Conservation (phyloP, 169 alveolate species). For the Plasmodium cynomolgi region DNA sequence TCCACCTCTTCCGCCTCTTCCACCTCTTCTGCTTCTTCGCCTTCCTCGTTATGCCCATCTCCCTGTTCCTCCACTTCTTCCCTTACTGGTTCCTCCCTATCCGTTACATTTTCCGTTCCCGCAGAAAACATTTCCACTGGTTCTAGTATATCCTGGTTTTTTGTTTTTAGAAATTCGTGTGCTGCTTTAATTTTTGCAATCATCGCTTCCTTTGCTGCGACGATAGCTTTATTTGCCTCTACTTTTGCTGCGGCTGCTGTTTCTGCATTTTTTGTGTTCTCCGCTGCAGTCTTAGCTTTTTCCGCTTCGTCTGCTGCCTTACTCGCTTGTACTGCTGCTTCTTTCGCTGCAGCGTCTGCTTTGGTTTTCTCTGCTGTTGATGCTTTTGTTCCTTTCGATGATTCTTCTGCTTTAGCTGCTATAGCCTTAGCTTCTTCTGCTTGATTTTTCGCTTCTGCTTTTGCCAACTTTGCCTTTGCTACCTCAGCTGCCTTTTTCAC, state of each 20-base stretch:
- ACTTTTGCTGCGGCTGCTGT: background rate
- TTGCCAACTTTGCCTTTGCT: background rate
- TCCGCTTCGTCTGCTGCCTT: background rate
- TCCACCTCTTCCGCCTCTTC: background rate
- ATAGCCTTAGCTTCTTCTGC: background rate
- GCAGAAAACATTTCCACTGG: background rate
- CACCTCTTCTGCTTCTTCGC: too few relatives aligned
- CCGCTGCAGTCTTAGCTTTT: background rate
- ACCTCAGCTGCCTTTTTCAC: background rate
- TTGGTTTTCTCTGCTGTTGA: background rate
- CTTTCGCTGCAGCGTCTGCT: background rate
- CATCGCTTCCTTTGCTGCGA: background rate
- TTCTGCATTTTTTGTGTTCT: background rate
- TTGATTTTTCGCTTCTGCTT: background rate
- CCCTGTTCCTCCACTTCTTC: background rate
- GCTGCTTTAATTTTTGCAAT: background rate
- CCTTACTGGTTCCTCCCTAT: background rate
- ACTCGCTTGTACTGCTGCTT: background rate
- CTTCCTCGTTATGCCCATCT: background rate
- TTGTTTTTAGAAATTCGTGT: background rate
- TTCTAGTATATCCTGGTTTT: background rate
- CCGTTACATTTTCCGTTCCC: background rate
- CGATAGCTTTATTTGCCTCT: background rate
- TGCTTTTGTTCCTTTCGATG: background rate
- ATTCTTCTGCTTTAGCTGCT: background rate